A percentile compares a stretch with the other conserved stretches of the same genome.
Conservation (phyloP, 164 flowering plant species). For the Tetracentron sinense region DNA sequence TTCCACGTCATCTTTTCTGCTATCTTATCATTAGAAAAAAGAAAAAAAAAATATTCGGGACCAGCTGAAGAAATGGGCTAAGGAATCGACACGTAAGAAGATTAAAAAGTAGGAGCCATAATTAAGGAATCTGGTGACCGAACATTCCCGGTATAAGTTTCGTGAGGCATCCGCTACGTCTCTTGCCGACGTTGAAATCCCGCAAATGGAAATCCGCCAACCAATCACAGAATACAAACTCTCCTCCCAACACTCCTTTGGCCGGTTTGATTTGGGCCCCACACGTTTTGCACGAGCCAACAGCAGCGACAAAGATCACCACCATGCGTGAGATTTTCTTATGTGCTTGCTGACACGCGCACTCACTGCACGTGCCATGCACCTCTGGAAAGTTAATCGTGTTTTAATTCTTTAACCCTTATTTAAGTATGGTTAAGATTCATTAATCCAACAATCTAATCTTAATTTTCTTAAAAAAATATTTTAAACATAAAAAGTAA, state of each 20-base stretch:
- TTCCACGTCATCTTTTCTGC: conserved; percentile 1
- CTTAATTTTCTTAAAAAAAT: no score
- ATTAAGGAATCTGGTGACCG: conserved; percentile 13
- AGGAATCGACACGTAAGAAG: neutral
- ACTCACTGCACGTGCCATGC: no score
- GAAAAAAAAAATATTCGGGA: neutral
- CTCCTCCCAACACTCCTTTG: conserved; percentile 2
- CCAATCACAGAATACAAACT: conserved; percentile 12
- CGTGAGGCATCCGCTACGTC: conserved; percentile 22
- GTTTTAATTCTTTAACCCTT: no score
- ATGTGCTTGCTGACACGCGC: no score
- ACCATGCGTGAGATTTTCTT: neutral
- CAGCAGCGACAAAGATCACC: neutral
- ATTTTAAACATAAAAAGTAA: no score
- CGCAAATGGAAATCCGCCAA: conserved; percentile 1
- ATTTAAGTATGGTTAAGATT: no score
- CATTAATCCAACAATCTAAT: no score
- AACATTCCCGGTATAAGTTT: conserved; percentile 16
- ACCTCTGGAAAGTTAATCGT: no score
- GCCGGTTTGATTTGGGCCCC: conserved; percentile 10
- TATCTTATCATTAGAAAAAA: neutral
- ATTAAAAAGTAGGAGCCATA: neutral
- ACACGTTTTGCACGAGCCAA: conserved; percentile 18
- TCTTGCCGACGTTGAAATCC: conserved; percentile 13
- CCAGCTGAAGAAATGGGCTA: neutral